phyloP scores from a whole-genome alignment of 1,139 yeast genomes.

The Pichia cactophila region DNA sequence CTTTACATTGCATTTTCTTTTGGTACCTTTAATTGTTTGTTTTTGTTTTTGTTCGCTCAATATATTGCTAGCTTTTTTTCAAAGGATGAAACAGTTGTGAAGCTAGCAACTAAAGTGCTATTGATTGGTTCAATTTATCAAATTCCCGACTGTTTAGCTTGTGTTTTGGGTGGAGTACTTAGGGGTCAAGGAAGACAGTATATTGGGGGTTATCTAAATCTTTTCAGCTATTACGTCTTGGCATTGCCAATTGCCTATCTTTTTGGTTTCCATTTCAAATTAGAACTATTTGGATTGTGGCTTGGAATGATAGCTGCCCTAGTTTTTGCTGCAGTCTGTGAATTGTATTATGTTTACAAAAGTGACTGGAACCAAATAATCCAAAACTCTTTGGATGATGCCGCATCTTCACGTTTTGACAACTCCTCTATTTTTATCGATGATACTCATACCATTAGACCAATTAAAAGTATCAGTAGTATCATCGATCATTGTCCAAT shows the following conservation, averaged over 20 bases:
- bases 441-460: conserved; percentile 1
- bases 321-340: conserved; percentile 38
- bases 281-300: conserved; percentile 53
- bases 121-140: conserved; percentile 54
- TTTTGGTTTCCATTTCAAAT: conserved; percentile 40
- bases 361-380: conserved; percentile 55
- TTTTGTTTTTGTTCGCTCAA: conserved; percentile 35
- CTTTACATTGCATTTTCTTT: conserved; percentile 35
- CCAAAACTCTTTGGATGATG: conserved; percentile 22
- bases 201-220: conserved; percentile 54
- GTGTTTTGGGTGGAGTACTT: conserved; percentile 51
- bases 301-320: conserved; percentile 53
- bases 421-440: conserved; percentile 6
- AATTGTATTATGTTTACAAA: conserved; percentile 37
- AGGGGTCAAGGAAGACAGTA: conserved; percentile 65
- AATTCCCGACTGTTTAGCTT: conserved; percentile 46
- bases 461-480: conserved; percentile 12
- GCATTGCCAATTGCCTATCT: conserved; percentile 54
- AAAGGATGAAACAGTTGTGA: conserved; percentile 40
- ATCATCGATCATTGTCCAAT: conserved; percentile 19
- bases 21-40: conserved; percentile 31
- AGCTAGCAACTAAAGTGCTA: conserved; percentile 44
- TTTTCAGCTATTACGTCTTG: conserved; percentile 48
- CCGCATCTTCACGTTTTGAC: conserved; percentile 9
- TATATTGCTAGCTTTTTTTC: conserved; percentile 44